These are phyloP conservation scores for Xylariaceae sp. DNA, from an alignment of 2,329 filamentous ascomycete species.

Conservation along the genomic window DNA sequence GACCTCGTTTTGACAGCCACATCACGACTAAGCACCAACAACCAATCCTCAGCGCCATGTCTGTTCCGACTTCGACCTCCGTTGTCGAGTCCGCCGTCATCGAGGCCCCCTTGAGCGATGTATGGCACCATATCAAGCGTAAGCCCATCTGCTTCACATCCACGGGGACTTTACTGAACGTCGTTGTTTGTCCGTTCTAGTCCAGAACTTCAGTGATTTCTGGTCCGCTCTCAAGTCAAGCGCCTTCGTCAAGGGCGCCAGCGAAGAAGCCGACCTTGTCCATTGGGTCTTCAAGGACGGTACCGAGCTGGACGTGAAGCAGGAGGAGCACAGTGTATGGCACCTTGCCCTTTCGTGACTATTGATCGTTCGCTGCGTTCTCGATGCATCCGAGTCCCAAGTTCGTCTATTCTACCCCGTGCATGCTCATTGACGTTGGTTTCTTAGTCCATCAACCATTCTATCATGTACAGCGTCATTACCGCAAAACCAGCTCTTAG, in stretches of 20 bases:
- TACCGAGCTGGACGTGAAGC: constrained; percentile 64
- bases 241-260: constrained; percentile 58
- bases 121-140: constrained; percentile 71
- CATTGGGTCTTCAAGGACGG: constrained; percentile 69
- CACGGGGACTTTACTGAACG: not conserved
- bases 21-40: too few relatives aligned
- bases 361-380: not conserved
- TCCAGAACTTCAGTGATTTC: constrained; percentile 63
- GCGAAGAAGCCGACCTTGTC: constrained; percentile 61
- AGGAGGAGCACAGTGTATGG: constrained; percentile 67
- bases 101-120: constrained; percentile 57
- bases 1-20: too few relatives aligned
- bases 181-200: constrained; percentile 12
- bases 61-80: constrained; percentile 58
- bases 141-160: constrained; percentile 8
- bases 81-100: constrained; percentile 65
- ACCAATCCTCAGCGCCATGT: too few relatives aligned
- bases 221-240: constrained; percentile 58
- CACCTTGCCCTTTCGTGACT: not conserved
- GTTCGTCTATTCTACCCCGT: too few relatives aligned
- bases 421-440: too few relatives aligned
- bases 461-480: constrained; percentile 70
- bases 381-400: not conserved
- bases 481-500: constrained; percentile 57
- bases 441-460: constrained; percentile 61